phyloP scores from a whole-genome alignment of 331 rosid genomes.

The Acacia pycnantha region DNA sequence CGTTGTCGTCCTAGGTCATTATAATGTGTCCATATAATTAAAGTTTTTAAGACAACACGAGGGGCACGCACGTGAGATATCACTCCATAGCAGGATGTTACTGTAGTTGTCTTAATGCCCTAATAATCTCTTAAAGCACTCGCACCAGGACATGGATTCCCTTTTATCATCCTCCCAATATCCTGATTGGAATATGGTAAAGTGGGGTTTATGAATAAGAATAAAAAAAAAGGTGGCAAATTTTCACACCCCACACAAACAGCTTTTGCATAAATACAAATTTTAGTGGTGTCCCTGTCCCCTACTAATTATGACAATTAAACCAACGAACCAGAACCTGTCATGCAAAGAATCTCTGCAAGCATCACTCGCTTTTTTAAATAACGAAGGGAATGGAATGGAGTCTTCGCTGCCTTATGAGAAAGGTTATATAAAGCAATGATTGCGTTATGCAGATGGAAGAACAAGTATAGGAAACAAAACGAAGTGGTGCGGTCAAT shows the following conservation, averaged over 20 bases:
- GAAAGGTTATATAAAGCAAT: slow-evolving; percentile 44
- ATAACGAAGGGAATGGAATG: slow-evolving; percentile 34
- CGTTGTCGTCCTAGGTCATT: slow-evolving; percentile 38
- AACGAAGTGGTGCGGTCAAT: slow-evolving; percentile 47
- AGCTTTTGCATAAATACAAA: slow-evolving; percentile 13
- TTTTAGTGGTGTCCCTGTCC: slow-evolving; percentile 23
- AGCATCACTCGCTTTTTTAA: slow-evolving; percentile 28
- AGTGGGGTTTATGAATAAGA: slow-evolving; percentile 28
- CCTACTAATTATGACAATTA: slow-evolving; percentile 38
- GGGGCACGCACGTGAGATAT: slow-evolving; percentile 48
- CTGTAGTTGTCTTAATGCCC: slow-evolving; percentile 20
- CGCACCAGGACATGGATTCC: slow-evolving; percentile 67
- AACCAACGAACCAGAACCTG: slow-evolving; percentile 34
- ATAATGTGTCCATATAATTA: slow-evolving; percentile 38
- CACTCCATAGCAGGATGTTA: slow-evolving; percentile 20
- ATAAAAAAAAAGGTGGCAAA: background rate
- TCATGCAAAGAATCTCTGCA: slow-evolving; percentile 39
- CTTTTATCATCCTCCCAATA: slow-evolving; percentile 43
- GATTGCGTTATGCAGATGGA: slow-evolving; percentile 51
- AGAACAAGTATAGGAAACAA: slow-evolving; percentile 36
- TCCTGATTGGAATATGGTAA: slow-evolving; percentile 31
- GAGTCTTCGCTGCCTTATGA: slow-evolving; percentile 38
- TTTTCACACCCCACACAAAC: slow-evolving; percentile 9
- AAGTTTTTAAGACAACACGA: slow-evolving; percentile 25
- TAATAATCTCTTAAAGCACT: slow-evolving; percentile 16